A percentile compares a stretch with the other conserved stretches of the same genome.
phyloP scores from a whole-genome alignment of 2,329 filamentous ascomycete species.

The Paecilomyces dactylethromorphus region DNA sequence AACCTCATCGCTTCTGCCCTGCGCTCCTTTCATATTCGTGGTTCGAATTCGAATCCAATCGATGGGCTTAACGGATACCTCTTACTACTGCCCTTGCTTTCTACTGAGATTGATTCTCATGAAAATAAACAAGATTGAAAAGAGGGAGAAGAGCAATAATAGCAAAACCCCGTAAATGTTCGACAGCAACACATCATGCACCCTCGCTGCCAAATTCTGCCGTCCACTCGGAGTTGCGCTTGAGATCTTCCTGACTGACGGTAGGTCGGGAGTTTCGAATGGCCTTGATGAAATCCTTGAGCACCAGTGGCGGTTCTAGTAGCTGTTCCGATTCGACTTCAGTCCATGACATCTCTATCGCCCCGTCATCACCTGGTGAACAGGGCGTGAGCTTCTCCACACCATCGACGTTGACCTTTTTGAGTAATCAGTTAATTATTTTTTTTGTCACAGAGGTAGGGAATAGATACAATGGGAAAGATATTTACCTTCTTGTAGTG shows the following conservation, averaged over 20 bases:
- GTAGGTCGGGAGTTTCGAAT: slow-evolving; percentile 84
- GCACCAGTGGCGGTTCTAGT: slow-evolving; percentile 74
- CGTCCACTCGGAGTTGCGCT: slow-evolving; percentile 86
- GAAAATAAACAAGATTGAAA: not conserved
- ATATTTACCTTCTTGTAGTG: slow-evolving; percentile 82
- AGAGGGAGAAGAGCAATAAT: not conserved
- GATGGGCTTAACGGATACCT: not conserved
- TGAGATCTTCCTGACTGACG: slow-evolving; percentile 79
- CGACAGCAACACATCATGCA: slow-evolving; percentile 33
- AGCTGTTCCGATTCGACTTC: slow-evolving; percentile 77
- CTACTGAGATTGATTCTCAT: not conserved
- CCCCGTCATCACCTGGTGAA: slow-evolving; percentile 80
- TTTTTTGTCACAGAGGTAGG: not conserved
- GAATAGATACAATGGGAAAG: not conserved
- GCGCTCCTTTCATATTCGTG: not conserved
- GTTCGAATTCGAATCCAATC: no score
- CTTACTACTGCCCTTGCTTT: not conserved
- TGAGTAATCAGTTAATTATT: not conserved
- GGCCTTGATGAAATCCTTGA: slow-evolving; percentile 91
- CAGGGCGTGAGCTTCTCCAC: slow-evolving; percentile 66
- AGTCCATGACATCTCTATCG: slow-evolving; percentile 90
- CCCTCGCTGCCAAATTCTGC: slow-evolving; percentile 94
- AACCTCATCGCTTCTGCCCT: not conserved
- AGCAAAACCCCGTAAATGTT: not conserved
- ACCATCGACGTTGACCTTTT: slow-evolving; percentile 63